Conservation (phyloP, 2,329 filamentous ascomycete genomes). For the Alternaria sp. region DNA sequence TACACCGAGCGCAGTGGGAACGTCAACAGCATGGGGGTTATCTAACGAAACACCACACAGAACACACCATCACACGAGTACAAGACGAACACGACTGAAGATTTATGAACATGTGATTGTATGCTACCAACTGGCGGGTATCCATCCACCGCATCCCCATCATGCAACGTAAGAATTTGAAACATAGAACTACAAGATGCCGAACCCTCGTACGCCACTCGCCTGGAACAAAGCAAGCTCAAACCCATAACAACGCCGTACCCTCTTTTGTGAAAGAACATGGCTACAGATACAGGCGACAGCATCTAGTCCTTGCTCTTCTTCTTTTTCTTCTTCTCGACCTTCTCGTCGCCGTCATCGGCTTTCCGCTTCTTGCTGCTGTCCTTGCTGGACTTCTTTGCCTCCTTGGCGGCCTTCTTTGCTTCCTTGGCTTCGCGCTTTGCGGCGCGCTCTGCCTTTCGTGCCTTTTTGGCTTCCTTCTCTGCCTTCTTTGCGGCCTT, state of each 20-base stretch:
- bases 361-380: constrained; percentile 56
- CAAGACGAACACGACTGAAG: neutral
- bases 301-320: constrained; percentile 56
- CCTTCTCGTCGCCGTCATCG: constrained; percentile 20
- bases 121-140: constrained; percentile 28
- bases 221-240: constrained; percentile 23
- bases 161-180: constrained; percentile 24
- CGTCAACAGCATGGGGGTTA: neutral
- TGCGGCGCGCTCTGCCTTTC: constrained; percentile 47
- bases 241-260: constrained; percentile 23
- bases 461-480: constrained; percentile 54
- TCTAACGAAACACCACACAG: neutral
- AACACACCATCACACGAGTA: neutral
- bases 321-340: constrained; percentile 69
- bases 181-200: constrained; percentile 17
- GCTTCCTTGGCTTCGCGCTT: constrained; percentile 53
- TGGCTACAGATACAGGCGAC: constrained; percentile 19
- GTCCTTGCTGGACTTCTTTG: constrained; percentile 62
- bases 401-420: constrained; percentile 60
- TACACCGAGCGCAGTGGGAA: neutral
- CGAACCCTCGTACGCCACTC: constrained; percentile 21
- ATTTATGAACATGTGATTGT: constrained; percentile 21
- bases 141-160: constrained; percentile 26
- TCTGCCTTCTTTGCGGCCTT: constrained; percentile 50
- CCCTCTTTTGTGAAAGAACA: constrained; percentile 21